Percentiles rank a stretch among this genome's conserved stretches.
These are phyloP conservation scores for Flaveria ramosissima DNA, from an alignment of 129 eudicot genomes.

Conservation along the genomic window DNA sequence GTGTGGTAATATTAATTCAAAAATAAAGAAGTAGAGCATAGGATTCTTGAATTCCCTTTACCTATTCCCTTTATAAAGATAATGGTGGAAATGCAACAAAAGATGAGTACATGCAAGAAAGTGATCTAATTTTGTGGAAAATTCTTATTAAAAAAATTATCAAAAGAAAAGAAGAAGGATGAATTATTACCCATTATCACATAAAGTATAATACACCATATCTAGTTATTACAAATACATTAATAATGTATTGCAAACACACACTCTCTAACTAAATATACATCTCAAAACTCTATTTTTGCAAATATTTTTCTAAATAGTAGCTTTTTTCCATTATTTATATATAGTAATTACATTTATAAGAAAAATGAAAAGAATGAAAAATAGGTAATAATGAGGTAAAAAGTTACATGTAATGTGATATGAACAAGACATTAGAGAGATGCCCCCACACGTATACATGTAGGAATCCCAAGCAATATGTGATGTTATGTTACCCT, in stretches of 20 bases:
- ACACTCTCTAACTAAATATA: background rate
- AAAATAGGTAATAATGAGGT: conserved; percentile 23
- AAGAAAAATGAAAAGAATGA: background rate
- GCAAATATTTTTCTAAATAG: no score
- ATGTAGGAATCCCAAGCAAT: conserved; percentile 36
- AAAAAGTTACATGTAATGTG: conserved; percentile 26
- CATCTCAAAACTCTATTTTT: background rate
- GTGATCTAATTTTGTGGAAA: conserved; percentile 19
- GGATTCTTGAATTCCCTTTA: conserved; percentile 42
- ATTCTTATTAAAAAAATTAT: background rate
- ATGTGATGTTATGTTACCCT: conserved; percentile 23
- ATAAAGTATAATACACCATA: background rate
- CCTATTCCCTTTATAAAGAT: conserved; percentile 28
- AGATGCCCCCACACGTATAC: conserved; percentile 33
- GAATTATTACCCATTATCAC: conserved; percentile 2
- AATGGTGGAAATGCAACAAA: conserved; percentile 30
- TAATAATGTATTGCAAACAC: background rate
- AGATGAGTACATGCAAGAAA: conserved; percentile 25
- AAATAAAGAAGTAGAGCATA: conserved; percentile 36
- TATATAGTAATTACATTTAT: background rate
- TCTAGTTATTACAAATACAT: background rate
- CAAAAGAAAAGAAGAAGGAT: background rate
- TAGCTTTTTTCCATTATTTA: background rate
- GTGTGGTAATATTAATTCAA: conserved; percentile 12
- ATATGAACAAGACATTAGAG: conserved; percentile 16